Evolutionary conservation across 164 flowering plant genomes (phyloP), one percentile per base, ranked within the genome.

Genomic region (Stephania cephalantha): DNA sequence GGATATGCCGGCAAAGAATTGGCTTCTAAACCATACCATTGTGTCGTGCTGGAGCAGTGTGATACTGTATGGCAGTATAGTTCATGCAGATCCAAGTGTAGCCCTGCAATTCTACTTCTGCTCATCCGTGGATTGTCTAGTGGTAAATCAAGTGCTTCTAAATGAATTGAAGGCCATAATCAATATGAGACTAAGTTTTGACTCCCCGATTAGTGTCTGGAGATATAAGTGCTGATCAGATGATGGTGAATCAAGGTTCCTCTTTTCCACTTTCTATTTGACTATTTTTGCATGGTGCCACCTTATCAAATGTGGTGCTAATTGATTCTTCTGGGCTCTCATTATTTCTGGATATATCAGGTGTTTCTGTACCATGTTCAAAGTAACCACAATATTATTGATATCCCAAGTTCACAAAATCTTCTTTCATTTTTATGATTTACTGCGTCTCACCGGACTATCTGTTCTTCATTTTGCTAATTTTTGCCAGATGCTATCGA

Each of bases 291-390:
- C 73, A 55, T 73, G 76, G 73, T 69, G 7, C 52, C 35, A 20
- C 76, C 76, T 13, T 29, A 15, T 48, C 45, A 31, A 50, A 67
- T 30, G 67, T 68, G 76, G 76, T 25, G 73, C 52, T 9, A 73
- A 75, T 35, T 45, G 74, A 9, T 70, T 68, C 69, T 73, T 73
- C 75, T 68, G 75, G 48, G 68, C 72, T 73, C 73, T 68, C 68
- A 22, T 69, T 73, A 55, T 73, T 77, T 77, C 17, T 67, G 44
- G 68, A 73, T 55, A 45, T 44, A 71, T 77, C 74, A 72, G 74
- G 72, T 72, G 75, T 50, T 72, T 46, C 66, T 77, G 50, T 52
- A 45, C 75, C 70, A 77, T 77, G 73, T 72, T 77, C 18, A 18
- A 46, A 30, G 25, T 71, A 15, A 67, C 45, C 46, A 13, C 44